A percentile compares a stretch with the other conserved stretches of the same genome.
Conservation (phyloP, 768 basidiomycete species). For the Agaricus blazei region DNA sequence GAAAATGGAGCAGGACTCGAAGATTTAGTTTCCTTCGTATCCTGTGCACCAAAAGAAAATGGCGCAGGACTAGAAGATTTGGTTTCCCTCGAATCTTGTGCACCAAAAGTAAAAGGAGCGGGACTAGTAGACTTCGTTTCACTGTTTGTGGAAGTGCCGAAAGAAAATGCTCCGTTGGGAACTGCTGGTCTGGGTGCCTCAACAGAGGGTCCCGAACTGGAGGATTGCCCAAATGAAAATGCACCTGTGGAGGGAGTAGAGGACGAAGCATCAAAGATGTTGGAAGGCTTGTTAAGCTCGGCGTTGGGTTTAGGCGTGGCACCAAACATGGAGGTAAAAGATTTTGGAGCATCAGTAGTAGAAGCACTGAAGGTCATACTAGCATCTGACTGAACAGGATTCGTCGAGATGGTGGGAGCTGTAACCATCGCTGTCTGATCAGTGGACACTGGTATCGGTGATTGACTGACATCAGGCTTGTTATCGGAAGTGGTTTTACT, state of each 20-base stretch:
- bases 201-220: slow-evolving; percentile 10
- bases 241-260: slow-evolving; percentile 25
- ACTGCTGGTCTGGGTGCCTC: slow-evolving; percentile 13
- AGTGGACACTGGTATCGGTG: slow-evolving; percentile 17
- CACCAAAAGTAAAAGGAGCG: slow-evolving; percentile 16
- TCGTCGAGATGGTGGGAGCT: not conserved
- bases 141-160: not conserved
- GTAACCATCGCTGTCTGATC: not conserved
- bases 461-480: not conserved
- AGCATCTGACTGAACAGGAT: not conserved
- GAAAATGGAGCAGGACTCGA: slow-evolving; percentile 20
- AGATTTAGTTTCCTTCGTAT: slow-evolving; percentile 9
- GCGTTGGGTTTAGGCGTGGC: slow-evolving; percentile 12
- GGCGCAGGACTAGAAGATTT: slow-evolving; percentile 7
- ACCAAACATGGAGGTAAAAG: slow-evolving; percentile 16
- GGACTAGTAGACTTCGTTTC: slow-evolving; percentile 10
- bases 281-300: slow-evolving; percentile 8
- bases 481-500: not conserved
- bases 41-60: slow-evolving; percentile 17
- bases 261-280: slow-evolving; percentile 15
- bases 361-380: not conserved
- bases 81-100: slow-evolving; percentile 8
- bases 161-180: not conserved
- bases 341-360: slow-evolving; percentile 9
- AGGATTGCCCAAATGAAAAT: slow-evolving; percentile 27